Conservation (phyloP, 495 filamentous ascomycete genomes). For the Mytilinidion resinicola region DNA sequence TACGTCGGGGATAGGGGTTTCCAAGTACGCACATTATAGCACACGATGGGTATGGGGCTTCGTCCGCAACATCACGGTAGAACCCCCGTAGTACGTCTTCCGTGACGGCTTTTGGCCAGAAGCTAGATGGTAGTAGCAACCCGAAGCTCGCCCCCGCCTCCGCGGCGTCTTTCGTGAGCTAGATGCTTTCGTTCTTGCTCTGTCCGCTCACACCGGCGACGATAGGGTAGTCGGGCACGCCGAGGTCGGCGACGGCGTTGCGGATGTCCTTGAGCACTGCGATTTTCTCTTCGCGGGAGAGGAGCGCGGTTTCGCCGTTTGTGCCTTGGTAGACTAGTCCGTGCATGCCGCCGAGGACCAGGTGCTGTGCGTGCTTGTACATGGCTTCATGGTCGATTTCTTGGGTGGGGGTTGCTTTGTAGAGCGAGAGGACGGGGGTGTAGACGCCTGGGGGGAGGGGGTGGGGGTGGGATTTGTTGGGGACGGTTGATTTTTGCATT, state of each 20-base stretch:
- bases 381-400: slow-evolving; percentile 16
- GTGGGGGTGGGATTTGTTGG: neutral
- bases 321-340: slow-evolving; percentile 20
- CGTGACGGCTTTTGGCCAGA: slow-evolving; percentile 9
- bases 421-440: slow-evolving; percentile 11
- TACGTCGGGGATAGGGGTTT: neutral
- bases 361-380: slow-evolving; percentile 14
- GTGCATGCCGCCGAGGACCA: slow-evolving; percentile 6
- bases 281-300: slow-evolving; percentile 7
- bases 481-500: slow-evolving; percentile 1
- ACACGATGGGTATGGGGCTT: slow-evolving; percentile 5
- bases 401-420: slow-evolving; percentile 7
- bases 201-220: slow-evolving; percentile 12
- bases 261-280: slow-evolving; percentile 1
- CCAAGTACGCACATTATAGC: slow-evolving; percentile 12
- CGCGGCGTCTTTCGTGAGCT: slow-evolving; percentile 6
- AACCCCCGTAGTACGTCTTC: slow-evolving; percentile 11
- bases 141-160: slow-evolving; percentile 14
- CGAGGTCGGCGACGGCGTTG: slow-evolving; percentile 7
- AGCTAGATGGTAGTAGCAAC: slow-evolving; percentile 11
- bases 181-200: slow-evolving; percentile 12
- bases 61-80: slow-evolving; percentile 15
- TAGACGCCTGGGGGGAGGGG: slow-evolving; percentile 14
- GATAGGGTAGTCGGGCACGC: slow-evolving; percentile 11
- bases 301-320: slow-evolving; percentile 13